Base-by-base conservation (phyloP, 331 rosid genomes). In the Stylosanthes scabra region DNA sequence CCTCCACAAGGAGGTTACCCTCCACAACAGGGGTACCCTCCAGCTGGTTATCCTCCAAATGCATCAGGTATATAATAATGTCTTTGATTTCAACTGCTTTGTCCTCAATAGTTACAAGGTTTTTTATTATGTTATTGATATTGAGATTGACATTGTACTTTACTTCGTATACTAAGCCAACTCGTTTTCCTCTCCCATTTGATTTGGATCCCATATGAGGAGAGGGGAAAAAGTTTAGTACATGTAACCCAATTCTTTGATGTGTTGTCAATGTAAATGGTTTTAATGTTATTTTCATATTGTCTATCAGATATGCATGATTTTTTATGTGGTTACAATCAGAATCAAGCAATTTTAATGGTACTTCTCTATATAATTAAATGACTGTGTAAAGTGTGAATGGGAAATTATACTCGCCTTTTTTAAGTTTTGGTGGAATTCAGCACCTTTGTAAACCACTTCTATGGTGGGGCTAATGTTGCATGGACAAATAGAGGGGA, bases 11-110 rank as follows among this genome's bases (percentile, higher is more conserved):
- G 2, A n/a, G 58, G 58, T 10, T 15, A 25, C 10, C 25, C 13
- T 13, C 56, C 56, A 51, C 1, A 14, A 34, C 2, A 11, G 64
- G 78, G 83, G 0, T 73, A 69, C 10, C 80, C 80, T 34, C 82
- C 82, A 1, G 58, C 69, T 15, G 86, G 78, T 20, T 20, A 20
- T 20, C 25, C 14, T 71, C 87, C 88, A 1, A 75, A 82, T 63
- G 73, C 63, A 27, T 46, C 60, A 44, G 90, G 90, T 86, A 39
- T 58, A 13, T 34, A n/a, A 34, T 11, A 8, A 11, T 50, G 27
- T 52, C 27, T 69, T 75, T 50, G n/a, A n/a, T n/a, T n/a, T n/a
- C n/a, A n/a, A n/a, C n/a, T n/a, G 34, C 10, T 46, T 51, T 66
- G 11, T 2, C 39, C 8, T 13, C 8, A 6, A 50, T 50, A 6